Percentiles rank a stretch among this genome's conserved stretches.
Conservation (phyloP, 257 asterid genomes). For the Buddleja alternifolia region DNA sequence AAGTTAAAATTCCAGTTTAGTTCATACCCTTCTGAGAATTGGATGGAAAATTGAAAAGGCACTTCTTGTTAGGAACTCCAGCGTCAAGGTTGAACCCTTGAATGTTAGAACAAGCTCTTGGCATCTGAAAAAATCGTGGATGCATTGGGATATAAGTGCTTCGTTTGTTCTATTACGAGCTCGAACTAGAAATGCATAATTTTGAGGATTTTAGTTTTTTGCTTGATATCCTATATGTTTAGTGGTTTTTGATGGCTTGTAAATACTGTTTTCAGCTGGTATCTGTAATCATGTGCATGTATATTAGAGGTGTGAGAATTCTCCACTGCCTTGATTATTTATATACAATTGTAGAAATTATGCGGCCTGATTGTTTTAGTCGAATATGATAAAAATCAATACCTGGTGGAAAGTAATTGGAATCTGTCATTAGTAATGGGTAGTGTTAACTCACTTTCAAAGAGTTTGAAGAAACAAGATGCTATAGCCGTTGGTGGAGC, state of each 20-base stretch:
- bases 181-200: conserved; percentile 6
- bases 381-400: not conserved
- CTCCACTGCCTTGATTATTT: not conserved
- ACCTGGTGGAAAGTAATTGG: not conserved
- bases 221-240: conserved; percentile 15
- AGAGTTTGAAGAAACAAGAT: not conserved
- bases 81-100: not conserved
- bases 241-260: not conserved
- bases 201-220: not conserved
- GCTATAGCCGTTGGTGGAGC: conserved; percentile 3
- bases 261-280: not conserved
- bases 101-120: not conserved
- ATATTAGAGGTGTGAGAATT: not conserved
- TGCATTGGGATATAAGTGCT: not conserved
- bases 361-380: not conserved
- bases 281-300: not conserved
- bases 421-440: not conserved
- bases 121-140: not conserved
- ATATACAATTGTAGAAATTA: not conserved
- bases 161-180: not conserved
- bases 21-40: not conserved
- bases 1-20: not conserved
- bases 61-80: not conserved
- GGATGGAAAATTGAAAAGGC: not conserved
- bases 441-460: not conserved